Base-by-base conservation (phyloP, 1,284 basidiomycete genomes). In the Dichomitus squalens region DNA sequence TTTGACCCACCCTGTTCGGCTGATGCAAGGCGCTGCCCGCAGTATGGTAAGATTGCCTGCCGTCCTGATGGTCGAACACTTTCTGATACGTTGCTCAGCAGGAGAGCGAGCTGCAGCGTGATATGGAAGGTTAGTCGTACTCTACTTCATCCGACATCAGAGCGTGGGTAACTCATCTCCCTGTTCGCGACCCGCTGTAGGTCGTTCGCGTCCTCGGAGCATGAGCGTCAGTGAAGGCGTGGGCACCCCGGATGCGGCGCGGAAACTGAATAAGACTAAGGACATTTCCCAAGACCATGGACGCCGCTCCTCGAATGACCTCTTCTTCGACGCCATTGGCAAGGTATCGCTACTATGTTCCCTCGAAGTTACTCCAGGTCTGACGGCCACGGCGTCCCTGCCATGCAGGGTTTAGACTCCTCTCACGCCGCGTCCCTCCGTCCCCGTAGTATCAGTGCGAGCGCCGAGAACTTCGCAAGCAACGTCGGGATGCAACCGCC, bases 211-310 rank as follows among this genome's bases (percentile, higher is more conserved):
- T 31, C 68, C 68, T 18, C 63, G 69, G 36, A 69, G 68, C 49
- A 63, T 68, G 38, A 70, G 69, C 48, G 65, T 65, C 12, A 67
- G 68, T 33, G 68, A 69, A 39, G 65, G 63, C 58, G 58, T 64
- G 62, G 65, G 64, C 35, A 59, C 60, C 25, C 64, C 61, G 20
- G 66, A 69, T 55, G 61, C 61, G 12, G 62, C 64, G 34, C 52
- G 61, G 33, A 57, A 59, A 44, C 51, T 60, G 9, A 53, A 60
- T 46, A 59, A 59, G 36, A 60, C 57, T 6, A 56, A 68, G 25
- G 76, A 78, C 67, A 68, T 70, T 64, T 59, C 62, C 25, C 58
- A 57, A 47, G 64, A 66, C 50, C 64, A 67, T 36, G 60, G 64
- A 29, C 58, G 65, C 46, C 64, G 63, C 29, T 56, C 54, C 46